Evolutionary conservation across 805 yeast genomes (phyloP).

Genomic region (Blastobotrys attinorum): DNA sequence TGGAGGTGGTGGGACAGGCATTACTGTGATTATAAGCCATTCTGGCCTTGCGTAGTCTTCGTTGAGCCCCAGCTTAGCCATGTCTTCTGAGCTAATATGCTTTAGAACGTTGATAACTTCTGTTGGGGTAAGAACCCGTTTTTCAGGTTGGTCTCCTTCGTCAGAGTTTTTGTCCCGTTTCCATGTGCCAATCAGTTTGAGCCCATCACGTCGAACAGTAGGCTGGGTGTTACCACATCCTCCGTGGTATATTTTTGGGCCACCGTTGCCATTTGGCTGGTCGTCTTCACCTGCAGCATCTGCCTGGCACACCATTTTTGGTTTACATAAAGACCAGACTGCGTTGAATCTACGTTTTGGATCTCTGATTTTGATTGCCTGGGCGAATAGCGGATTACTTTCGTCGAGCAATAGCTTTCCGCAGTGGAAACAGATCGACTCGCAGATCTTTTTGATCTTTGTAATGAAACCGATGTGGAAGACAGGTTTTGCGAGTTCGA

Average conservation of each 20-base stretch:
- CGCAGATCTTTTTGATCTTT: constrained; percentile 90
- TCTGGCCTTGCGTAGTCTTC: constrained; percentile 98
- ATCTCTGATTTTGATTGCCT: constrained; percentile 81
- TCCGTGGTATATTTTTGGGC: constrained; percentile 55
- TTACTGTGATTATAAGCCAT: constrained; percentile 95
- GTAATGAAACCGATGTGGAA: constrained; percentile 95
- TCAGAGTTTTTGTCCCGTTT: constrained; percentile 77
- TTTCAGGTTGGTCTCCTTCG: constrained; percentile 72
- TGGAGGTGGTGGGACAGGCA: constrained; percentile 99
- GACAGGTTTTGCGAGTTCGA: constrained; percentile 96
- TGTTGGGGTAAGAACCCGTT: constrained; percentile 75
- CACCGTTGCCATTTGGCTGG: constrained; percentile 24
- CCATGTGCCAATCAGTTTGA: constrained; percentile 98
- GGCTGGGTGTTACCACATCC: constrained; percentile 99
- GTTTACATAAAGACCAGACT: constrained; percentile 86
- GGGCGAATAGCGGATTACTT: constrained; percentile 69
- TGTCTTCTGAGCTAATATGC: constrained; percentile 82
- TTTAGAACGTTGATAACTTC: constrained; percentile 88
- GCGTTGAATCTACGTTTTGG: constrained; percentile 96
- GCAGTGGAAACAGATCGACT: constrained; percentile 97
- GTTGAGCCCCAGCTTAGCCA: constrained; percentile 75
- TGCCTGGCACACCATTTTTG: constrained; percentile 93
- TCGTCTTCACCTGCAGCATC: constrained; percentile 58
- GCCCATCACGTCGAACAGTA: constrained; percentile 88
- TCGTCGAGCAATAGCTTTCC: constrained; percentile 91